Evolutionary conservation across 2,329 filamentous ascomycete genomes (phyloP).

Genomic region (Neurospora sp.): DNA sequence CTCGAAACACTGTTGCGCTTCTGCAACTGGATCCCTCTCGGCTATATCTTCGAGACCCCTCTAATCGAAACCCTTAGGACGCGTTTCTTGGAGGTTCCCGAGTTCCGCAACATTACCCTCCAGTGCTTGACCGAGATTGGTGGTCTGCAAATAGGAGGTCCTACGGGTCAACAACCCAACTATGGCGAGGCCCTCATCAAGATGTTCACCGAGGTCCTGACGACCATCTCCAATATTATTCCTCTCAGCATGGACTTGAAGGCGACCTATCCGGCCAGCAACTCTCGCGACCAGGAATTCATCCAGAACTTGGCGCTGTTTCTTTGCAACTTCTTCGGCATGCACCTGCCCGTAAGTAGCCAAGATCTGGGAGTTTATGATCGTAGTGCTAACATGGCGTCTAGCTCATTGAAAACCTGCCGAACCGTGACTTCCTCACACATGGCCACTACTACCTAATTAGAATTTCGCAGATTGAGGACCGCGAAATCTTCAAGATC

Average conservation of each 20-base stretch:
- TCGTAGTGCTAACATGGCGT: conserved; percentile 8
- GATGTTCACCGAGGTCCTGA: conserved; percentile 97
- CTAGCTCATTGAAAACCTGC: conserved; percentile 86
- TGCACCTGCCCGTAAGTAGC: conserved; percentile 65
- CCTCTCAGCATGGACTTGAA: conserved; percentile 85
- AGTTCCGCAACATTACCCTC: conserved; percentile 93
- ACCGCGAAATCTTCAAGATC: conserved; percentile 99
- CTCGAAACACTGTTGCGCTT: conserved; percentile 92
- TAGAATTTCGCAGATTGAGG: conserved; percentile 95
- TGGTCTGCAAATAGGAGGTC: conserved; percentile 73
- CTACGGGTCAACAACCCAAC: conserved; percentile 48
- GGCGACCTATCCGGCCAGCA: conserved; percentile 81
- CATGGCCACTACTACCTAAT: conserved; percentile 98
- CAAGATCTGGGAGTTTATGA: conserved; percentile 10
- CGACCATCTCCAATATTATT: conserved; percentile 86
- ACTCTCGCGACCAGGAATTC: conserved; percentile 90
- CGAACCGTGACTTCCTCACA: conserved; percentile 87
- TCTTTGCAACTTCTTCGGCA: conserved; percentile 92
- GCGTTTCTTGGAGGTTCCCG: conserved; percentile 83
- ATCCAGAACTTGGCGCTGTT: conserved; percentile 95
- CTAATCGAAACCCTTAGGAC: conserved; percentile 91
- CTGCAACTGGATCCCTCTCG: conserved; percentile 97
- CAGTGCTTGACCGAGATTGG: conserved; percentile 98
- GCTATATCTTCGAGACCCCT: conserved; percentile 96
- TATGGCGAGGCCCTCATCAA: conserved; percentile 94